Percentiles rank a stretch among this genome's conserved stretches.
Conservation (phyloP, 768 basidiomycete species). For the Russula sp. region DNA sequence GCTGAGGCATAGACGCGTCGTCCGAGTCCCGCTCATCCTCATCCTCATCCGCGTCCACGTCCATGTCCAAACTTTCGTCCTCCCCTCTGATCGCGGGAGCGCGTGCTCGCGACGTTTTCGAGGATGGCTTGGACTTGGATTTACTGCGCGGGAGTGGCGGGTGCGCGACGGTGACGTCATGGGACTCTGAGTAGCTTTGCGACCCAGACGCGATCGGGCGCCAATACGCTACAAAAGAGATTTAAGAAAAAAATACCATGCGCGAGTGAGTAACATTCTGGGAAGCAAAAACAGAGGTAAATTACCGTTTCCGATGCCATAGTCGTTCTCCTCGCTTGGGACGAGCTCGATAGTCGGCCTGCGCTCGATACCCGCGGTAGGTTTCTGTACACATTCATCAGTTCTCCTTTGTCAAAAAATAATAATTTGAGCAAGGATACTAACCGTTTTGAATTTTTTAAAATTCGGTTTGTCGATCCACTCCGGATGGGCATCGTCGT, state of each 20-base stretch:
- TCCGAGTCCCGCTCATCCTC: conserved; percentile 1
- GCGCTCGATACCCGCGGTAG: conserved; percentile 20
- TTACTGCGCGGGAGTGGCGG: conserved; percentile 2
- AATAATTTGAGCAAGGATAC: conserved; percentile 4
- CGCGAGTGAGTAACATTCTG: not conserved
- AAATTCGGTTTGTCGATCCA: conserved; percentile 53
- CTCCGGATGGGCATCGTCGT: conserved; percentile 15
- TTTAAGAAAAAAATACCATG: not conserved
- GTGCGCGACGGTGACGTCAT: conserved; percentile 8
- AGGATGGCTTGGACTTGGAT: conserved; percentile 1
- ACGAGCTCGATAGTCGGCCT: conserved; percentile 45
- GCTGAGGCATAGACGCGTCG: not conserved
- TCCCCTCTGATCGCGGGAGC: not conserved
- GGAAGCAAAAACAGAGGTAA: not conserved
- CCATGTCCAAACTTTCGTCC: not conserved
- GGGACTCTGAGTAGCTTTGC: conserved; percentile 50
- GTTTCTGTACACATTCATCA: conserved; percentile 26
- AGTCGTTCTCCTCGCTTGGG: conserved; percentile 45
- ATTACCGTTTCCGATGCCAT: conserved; percentile 48
- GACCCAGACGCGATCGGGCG: conserved; percentile 2
- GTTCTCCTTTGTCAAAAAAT: not conserved
- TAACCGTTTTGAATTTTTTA: conserved; percentile 70
- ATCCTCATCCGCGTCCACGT: not conserved
- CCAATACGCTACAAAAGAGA: conserved; percentile 1
- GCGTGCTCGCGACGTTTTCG: conserved; percentile 2